Conservation (phyloP, 768 basidiomycete species). For the Imleria badia region DNA sequence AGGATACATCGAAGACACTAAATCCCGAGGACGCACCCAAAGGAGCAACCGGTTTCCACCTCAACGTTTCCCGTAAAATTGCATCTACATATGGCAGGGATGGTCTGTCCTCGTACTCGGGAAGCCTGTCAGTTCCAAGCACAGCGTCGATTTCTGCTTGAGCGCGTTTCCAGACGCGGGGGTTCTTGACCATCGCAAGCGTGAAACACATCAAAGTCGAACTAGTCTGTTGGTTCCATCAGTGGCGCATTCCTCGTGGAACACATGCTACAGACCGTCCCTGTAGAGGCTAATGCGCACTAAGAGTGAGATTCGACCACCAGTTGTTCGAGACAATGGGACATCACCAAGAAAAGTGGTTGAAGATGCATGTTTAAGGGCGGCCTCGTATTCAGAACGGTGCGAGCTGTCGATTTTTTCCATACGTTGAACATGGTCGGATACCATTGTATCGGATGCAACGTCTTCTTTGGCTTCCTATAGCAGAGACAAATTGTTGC, state of each 20-base stretch:
- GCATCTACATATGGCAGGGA: neutral
- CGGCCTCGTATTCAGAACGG: neutral
- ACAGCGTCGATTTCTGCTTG: neutral
- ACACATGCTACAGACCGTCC: neutral
- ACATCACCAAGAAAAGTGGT: neutral
- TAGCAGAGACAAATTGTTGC: neutral
- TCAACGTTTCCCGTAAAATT: neutral
- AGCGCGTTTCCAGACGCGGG: neutral
- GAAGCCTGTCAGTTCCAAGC: neutral
- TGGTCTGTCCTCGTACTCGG: neutral
- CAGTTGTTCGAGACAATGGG: neutral
- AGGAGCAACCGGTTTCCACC: neutral
- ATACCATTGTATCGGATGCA: neutral
- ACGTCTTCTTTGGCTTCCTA: neutral
- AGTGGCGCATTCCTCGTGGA: neutral
- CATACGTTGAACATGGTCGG: neutral
- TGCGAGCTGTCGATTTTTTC: neutral
- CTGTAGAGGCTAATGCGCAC: neutral
- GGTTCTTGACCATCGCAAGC: constrained; percentile 5
- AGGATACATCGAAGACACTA: neutral
- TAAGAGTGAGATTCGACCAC: neutral
- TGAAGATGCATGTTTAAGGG: neutral
- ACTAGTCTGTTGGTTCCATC: neutral
- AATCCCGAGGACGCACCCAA: neutral
- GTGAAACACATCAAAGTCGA: neutral